phyloP scores from a whole-genome alignment of 1,284 basidiomycete genomes.

The Apiotrichum veenhuisii region DNA sequence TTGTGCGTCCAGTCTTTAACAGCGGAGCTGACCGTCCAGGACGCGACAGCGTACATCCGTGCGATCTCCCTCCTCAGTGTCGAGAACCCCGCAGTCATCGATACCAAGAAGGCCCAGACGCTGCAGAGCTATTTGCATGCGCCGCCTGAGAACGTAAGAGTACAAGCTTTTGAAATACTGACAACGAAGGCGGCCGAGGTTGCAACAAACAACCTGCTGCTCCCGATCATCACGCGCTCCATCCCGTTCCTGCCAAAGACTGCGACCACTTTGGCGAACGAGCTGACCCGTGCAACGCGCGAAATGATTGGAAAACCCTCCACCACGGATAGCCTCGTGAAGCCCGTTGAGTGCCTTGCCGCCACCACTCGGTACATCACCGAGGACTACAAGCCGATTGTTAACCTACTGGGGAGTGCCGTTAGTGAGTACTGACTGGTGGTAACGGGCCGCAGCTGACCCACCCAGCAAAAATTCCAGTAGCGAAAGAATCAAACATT shows the following conservation, averaged over 20 bases:
- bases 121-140: slow-evolving; percentile 27
- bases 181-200: slow-evolving; percentile 69
- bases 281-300: slow-evolving; percentile 72
- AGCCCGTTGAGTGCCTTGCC: slow-evolving; percentile 77
- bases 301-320: slow-evolving; percentile 83
- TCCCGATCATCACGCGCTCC: slow-evolving; percentile 79
- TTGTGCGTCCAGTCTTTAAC: slow-evolving; percentile 16
- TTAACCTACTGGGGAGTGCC: slow-evolving; percentile 75
- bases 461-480: slow-evolving; percentile 9
- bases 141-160: slow-evolving; percentile 34
- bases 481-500: not conserved
- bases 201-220: slow-evolving; percentile 71
- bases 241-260: slow-evolving; percentile 86
- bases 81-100: slow-evolving; percentile 34
- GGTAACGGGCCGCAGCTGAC: not conserved
- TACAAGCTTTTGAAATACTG: too few relatives aligned
- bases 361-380: slow-evolving; percentile 78
- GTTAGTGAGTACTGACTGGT: slow-evolving; percentile 56
- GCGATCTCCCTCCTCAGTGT: slow-evolving; percentile 38
- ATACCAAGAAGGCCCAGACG: slow-evolving; percentile 36
- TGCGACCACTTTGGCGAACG: slow-evolving; percentile 75
- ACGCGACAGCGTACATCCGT: slow-evolving; percentile 37
- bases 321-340: slow-evolving; percentile 61
- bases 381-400: slow-evolving; percentile 71
- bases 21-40: slow-evolving; percentile 19